Conservation (phyloP, 2,329 filamentous ascomycete genomes). For the Diaporthe sp. region DNA sequence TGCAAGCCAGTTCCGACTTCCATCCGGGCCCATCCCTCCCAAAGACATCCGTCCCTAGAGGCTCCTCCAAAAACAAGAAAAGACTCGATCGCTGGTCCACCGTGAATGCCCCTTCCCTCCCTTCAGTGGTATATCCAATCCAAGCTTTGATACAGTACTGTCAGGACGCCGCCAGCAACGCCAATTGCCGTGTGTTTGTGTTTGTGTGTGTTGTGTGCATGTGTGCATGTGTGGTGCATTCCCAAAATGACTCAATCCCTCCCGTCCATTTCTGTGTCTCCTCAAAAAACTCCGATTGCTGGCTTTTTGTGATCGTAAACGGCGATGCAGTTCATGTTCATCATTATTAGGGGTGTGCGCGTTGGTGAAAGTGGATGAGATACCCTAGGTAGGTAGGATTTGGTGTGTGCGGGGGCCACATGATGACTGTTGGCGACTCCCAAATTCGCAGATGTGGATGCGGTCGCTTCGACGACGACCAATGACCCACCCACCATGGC, state of each 20-base stretch:
- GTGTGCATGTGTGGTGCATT: slow-evolving; percentile 20
- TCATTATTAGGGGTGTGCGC: slow-evolving; percentile 35
- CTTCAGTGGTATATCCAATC: slow-evolving; percentile 39
- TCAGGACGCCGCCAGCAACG: slow-evolving; percentile 42
- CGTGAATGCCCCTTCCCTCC: slow-evolving; percentile 24
- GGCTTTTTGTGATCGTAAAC: slow-evolving; percentile 35
- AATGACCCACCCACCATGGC: slow-evolving; percentile 6
- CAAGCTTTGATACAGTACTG: slow-evolving; percentile 38
- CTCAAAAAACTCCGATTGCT: slow-evolving; percentile 38
- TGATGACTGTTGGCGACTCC: background rate
- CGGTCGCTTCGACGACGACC: slow-evolving; percentile 8
- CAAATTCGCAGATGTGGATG: slow-evolving; percentile 16
- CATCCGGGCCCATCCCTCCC: background rate
- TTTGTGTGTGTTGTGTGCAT: slow-evolving; percentile 7
- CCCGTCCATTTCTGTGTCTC: slow-evolving; percentile 25
- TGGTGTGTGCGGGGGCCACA: slow-evolving; percentile 12
- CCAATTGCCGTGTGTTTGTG: slow-evolving; percentile 37
- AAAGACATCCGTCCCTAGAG: slow-evolving; percentile 7
- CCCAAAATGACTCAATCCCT: slow-evolving; percentile 32
- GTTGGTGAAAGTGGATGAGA: slow-evolving; percentile 7
- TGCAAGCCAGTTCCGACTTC: slow-evolving; percentile 2
- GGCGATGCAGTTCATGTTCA: slow-evolving; percentile 42
- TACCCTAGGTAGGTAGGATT: background rate
- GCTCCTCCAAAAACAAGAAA: slow-evolving; percentile 18
- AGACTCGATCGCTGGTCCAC: slow-evolving; percentile 35